These are phyloP conservation scores for Kuraishia cidri DNA, from an alignment of 805 yeast genomes.

Conservation along the genomic window DNA sequence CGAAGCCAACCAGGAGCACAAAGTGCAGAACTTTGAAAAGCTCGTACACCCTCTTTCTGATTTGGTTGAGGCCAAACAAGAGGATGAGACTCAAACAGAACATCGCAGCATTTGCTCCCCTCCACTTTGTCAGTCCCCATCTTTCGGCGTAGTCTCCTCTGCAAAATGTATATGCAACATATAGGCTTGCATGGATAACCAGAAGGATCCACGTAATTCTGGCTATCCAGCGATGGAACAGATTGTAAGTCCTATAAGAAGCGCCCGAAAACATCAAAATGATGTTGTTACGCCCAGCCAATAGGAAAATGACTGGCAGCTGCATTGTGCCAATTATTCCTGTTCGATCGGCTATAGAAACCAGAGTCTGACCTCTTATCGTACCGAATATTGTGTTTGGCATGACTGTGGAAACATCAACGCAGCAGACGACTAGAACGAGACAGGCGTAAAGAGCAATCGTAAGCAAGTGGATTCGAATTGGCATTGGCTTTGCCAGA, in stretches of 20 bases:
- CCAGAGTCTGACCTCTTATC: not conserved
- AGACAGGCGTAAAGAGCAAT: not conserved
- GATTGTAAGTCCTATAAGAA: conserved; percentile 23
- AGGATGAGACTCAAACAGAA: conserved; percentile 10
- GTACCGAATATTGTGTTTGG: not conserved
- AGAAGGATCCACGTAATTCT: conserved; percentile 27
- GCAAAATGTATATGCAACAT: conserved; percentile 23
- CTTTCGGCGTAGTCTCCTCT: conserved; percentile 24
- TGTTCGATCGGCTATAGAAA: not conserved
- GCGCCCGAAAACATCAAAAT: conserved; percentile 17
- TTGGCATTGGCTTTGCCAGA: not conserved
- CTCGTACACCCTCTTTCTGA: not conserved
- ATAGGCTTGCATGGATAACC: conserved; percentile 27
- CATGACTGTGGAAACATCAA: not conserved
- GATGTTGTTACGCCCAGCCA: not conserved
- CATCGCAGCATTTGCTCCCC: conserved; percentile 31
- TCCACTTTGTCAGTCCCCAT: conserved; percentile 31
- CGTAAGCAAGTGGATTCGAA: not conserved
- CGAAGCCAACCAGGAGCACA: conserved; percentile 27
- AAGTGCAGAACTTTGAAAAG: not conserved
- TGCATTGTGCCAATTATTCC: not conserved
- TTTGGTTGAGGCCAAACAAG: not conserved
- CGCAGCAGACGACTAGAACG: not conserved
- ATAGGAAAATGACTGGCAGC: not conserved
- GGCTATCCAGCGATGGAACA: conserved; percentile 30